Evolutionary conservation across 257 asterid genomes (phyloP), one percentile per base, ranked within the genome.

Genomic region (Catharanthus roseus): DNA sequence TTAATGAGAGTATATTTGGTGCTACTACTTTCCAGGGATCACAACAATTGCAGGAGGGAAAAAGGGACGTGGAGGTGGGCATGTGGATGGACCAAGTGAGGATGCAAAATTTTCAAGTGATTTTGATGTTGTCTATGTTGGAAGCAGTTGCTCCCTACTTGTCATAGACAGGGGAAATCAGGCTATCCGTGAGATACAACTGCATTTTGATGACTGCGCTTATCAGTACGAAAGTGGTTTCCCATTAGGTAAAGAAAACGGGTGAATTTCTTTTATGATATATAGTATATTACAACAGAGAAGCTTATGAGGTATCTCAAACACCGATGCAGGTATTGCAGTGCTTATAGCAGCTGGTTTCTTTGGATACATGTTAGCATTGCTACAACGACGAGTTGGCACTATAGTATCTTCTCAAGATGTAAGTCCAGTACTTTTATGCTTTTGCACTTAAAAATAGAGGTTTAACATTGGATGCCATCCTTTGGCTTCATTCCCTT

Each of bases 31-130:
- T 26, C 21, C 77, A 95, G 99, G 97, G 31, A 85, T 90, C 53
- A 95, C 99, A 29, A 95, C 99, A 64, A 90, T 95, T 60, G 99
- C 99, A 10, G 99, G 99, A 70, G 99, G 98, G 10, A 95, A 91
- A 78, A 88, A 87, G 74, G 85, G 78, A 56, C 97, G 93, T 39
- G 96, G 95, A 68, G 89, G 93, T 41, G 93, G 96, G 38, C 97
- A 91, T 69, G 85, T 95, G 65, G 99, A 95, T 70, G 99, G 99
- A 54, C 96, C 97, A 2, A 95, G 99, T 75, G 96, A 90, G 83
- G 99, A 95, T 79, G 97, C 99, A 18, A 95, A 86, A 71, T 88
- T 95, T 77, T 95, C 98, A 0, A 91, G 84, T 72, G 98, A 95
- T 86, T 95, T 95, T 58, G 99, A 95, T 72, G 92, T 95, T 70